Percentiles rank a stretch among this genome's conserved stretches.
Evolutionary conservation across 2,329 filamentous ascomycete genomes (phyloP).

Genomic region (Scedosporium boydii): DNA sequence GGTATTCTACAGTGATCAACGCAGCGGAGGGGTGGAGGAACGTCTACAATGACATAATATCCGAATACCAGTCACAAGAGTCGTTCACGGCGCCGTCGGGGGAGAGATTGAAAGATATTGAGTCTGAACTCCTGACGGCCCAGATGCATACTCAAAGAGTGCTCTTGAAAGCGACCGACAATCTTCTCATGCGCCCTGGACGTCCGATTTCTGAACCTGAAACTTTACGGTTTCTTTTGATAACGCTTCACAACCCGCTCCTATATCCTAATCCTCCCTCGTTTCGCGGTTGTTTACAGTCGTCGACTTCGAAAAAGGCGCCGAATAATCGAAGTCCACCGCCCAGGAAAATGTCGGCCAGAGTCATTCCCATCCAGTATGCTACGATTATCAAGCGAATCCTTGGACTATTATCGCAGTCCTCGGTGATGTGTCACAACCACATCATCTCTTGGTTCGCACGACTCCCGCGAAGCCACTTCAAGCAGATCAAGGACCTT

Average conservation of each 20-base stretch:
- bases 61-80: conserved; percentile 11
- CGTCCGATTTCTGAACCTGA: conserved; percentile 57
- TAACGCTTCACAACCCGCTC: conserved; percentile 71
- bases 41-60: conserved; percentile 43
- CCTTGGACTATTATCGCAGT: conserved; percentile 68
- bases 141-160: conserved; percentile 60
- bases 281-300: conserved; percentile 31
- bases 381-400: conserved; percentile 73
- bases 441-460: conserved; percentile 72
- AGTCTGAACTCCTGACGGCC: conserved; percentile 40
- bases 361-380: background rate
- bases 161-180: conserved; percentile 70
- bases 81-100: conserved; percentile 21
- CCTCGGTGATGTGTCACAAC: conserved; percentile 65
- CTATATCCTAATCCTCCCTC: conserved; percentile 39
- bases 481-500: conserved; percentile 67
- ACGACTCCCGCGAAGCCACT: conserved; percentile 55
- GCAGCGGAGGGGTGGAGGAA: conserved; percentile 59
- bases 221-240: conserved; percentile 67
- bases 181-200: conserved; percentile 69
- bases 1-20: conserved; percentile 63
- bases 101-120: conserved; percentile 31
- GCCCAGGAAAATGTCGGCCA: background rate
- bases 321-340: background rate
- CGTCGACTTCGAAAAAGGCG: background rate